Evolutionary conservation across 2,329 filamentous ascomycete genomes (phyloP), one percentile per base, ranked within the genome.

Genomic region (Metarhizium sp.): DNA sequence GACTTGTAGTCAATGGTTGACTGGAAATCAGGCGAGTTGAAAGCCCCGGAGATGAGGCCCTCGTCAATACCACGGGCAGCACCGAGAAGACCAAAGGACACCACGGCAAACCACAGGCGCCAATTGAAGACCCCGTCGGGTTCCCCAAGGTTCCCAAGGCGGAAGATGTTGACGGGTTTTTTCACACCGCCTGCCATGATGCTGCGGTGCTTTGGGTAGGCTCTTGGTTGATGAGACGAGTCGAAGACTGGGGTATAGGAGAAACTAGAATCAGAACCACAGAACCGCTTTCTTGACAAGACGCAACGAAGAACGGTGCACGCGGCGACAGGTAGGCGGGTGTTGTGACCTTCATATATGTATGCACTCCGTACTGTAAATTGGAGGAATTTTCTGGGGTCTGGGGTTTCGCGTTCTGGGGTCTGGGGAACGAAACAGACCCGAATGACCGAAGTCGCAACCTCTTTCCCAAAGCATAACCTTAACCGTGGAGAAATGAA

Each of bases 31-130:
- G 78, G 74, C n/a, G 82, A 83, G 64, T 82, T 81, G 69, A 88
- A 84, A 14, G 86, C 85, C 1, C 86, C 87, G 8, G 80, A 82
- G 59, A 91, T 91, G 57, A 92, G 77, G 58, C 88, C 88, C 69
- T 92, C 88, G 59, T 92, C 88, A n/a, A 91, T 75, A 62, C 88
- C 88, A 57, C 88, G 80, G 45, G 87, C 87, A 2, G 88, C 87
- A 54, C 88, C 88, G 70, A 92, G 82, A 40, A 92, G 78, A 50
- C 84, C 85, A 59, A 90, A 90, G 4, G 82, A 85, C 59, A 88
- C 66, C 54, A 91, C 86, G 46, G 87, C 84, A 69, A 88, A 89
- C 85, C 86, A 90, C 58, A 92, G 76, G 48, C 82, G 78, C 86
- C 86, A 90, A 72, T 92, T 92, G 68, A 90, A 81, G 59, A 85